These are phyloP conservation scores for Erysimum cheiranthoides DNA, from an alignment of 345 rosid species.

Conservation along the genomic window DNA sequence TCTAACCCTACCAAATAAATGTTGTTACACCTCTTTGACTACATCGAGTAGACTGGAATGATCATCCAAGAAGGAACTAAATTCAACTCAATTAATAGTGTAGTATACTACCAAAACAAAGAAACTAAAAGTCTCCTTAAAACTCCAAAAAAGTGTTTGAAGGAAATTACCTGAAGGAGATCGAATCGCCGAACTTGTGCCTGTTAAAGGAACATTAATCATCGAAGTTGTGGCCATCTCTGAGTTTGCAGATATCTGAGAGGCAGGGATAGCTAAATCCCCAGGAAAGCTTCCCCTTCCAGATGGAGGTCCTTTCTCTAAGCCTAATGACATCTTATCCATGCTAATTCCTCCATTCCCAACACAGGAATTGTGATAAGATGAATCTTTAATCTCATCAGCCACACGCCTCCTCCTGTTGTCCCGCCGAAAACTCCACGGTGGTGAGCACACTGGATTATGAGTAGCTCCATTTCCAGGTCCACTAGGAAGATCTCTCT, in stretches of 20 bases:
- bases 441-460: conserved; percentile 61
- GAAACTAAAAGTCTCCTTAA: neutral
- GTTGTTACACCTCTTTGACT: neutral
- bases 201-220: conserved; percentile 34
- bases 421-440: conserved; percentile 81
- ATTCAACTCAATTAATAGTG: neutral
- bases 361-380: conserved; percentile 51
- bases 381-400: conserved; percentile 63
- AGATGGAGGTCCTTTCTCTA: conserved; percentile 55
- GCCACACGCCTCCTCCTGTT: conserved; percentile 69
- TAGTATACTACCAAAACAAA: neutral
- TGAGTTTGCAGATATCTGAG: conserved; percentile 46
- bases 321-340: conserved; percentile 55
- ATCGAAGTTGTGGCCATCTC: conserved; percentile 29
- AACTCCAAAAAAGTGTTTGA: neutral
- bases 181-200: neutral
- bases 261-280: conserved; percentile 52
- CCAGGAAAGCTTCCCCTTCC: conserved; percentile 50
- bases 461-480: conserved; percentile 46
- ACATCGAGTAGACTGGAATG: neutral
- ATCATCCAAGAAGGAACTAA: neutral
- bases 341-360: conserved; percentile 48
- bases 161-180: conserved; percentile 49
- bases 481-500: conserved; percentile 46
- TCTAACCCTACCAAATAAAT: neutral